Evolutionary conservation across 257 asterid species (phyloP).

Genomic region (Osmanthus fragrans): DNA sequence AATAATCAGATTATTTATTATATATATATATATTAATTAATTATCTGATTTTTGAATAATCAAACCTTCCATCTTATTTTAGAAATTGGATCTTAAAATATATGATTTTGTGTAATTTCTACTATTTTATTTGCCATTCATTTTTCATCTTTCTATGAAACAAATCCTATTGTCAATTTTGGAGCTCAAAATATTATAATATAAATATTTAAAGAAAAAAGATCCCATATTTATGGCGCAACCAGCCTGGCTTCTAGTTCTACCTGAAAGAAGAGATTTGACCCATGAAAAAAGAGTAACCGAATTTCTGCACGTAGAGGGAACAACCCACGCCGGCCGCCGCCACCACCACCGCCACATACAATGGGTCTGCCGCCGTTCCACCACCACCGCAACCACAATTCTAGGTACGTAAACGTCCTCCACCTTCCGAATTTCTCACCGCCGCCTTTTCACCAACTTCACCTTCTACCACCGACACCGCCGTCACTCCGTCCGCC

Average conservation of each 20-base stretch:
- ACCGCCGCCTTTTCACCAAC: constrained; percentile 26
- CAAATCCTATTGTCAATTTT: too few species aligned
- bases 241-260: constrained; percentile 16
- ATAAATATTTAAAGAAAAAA: not conserved
- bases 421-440: constrained; percentile 33
- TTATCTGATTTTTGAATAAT: too few species aligned
- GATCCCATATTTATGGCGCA: constrained; percentile 16
- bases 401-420: constrained; percentile 44
- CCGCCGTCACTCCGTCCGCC: constrained; percentile 31
- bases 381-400: constrained; percentile 41
- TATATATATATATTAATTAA: too few species aligned
- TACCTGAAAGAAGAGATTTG: constrained; percentile 7
- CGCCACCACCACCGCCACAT: constrained; percentile 9
- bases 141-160: too few species aligned
- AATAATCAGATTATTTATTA: too few species aligned
- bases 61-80: too few species aligned
- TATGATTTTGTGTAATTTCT: too few species aligned
- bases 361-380: constrained; percentile 47
- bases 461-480: constrained; percentile 28
- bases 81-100: too few species aligned
- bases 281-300: not conserved
- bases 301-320: not conserved
- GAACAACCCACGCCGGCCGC: constrained; percentile 1
- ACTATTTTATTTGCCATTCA: too few species aligned
- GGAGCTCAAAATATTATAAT: not conserved